Evolutionary conservation across 768 basidiomycete genomes (phyloP), one percentile per base, ranked within the genome.

Genomic region (Suillus ampliporus): DNA sequence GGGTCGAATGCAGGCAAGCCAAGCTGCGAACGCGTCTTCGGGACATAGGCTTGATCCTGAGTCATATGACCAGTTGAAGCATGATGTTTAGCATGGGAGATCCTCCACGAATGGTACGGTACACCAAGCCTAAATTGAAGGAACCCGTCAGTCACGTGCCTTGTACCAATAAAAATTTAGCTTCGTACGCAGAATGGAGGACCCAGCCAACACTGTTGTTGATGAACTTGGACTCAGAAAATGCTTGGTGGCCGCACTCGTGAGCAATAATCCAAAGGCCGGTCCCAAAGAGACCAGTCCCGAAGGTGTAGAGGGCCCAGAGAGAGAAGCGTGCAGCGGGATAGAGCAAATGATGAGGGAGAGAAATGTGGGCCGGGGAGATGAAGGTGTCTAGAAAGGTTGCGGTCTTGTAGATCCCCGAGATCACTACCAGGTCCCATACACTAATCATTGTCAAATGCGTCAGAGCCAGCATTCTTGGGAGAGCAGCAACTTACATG

Each of bases 91-190:
- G 86, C 94, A 74, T 98, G 97, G 4, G 89, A 89, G 72, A 97
- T 94, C 65, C 94, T 86, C 97, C 96, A 99, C 5, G 94, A 92
- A 73, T 98, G 95, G 79, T 94, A 99, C 5, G 97, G 97, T 15
- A 99, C 97, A 53, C 96, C 90, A 62, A 98, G 86, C 58, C 93
- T 51, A 51, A 34, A n/a, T n/a, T 94, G 65, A 37, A 70, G 64
- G 66, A 64, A 17, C 41, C 28, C 7, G 52, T 71, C 23, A 68
- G 44, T 69, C 71, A 74, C 71, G 69, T 76, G 65, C 71, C 57
- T 23, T 23, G 13, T 3, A 34, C 21, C 34, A 15, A 28, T 51
- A 60, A 58, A 67, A 54, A 65, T 28, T 56, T 28, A 58, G 62
- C 50, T 40, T 73, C 90, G 65, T 72, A 94, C 93, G 84, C 86